Evolutionary conservation across 768 basidiomycete species (phyloP).

Genomic region (Punctularia strigosozonata): DNA sequence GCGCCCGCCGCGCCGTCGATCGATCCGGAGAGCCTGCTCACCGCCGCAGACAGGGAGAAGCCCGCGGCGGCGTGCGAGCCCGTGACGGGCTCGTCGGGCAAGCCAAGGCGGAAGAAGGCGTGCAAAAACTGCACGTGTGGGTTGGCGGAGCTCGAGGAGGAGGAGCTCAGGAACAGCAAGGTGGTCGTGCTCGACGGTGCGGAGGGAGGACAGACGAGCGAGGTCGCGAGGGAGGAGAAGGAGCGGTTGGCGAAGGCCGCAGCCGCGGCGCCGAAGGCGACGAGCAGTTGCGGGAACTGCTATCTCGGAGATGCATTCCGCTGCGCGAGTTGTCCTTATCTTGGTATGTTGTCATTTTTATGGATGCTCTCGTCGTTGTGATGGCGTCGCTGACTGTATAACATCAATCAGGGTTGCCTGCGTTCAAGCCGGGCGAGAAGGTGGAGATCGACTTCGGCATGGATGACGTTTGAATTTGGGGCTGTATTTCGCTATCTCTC

Average conservation of each 20-base stretch:
- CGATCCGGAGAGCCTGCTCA: constrained; percentile 76
- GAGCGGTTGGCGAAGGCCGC: constrained; percentile 56
- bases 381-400: constrained; percentile 1
- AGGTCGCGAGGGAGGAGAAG: constrained; percentile 47
- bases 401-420: constrained; percentile 89
- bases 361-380: background rate
- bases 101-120: constrained; percentile 72
- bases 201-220: constrained; percentile 45
- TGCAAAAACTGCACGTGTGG: constrained; percentile 97
- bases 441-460: constrained; percentile 82
- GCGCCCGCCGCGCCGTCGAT: constrained; percentile 62
- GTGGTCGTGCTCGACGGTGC: constrained; percentile 61
- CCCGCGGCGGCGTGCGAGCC: constrained; percentile 75
- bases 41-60: constrained; percentile 68
- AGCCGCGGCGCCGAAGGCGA: constrained; percentile 70
- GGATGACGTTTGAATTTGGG: constrained; percentile 63
- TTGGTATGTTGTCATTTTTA: constrained; percentile 51
- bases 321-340: constrained; percentile 91
- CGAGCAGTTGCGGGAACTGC: constrained; percentile 95
- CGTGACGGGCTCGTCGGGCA: constrained; percentile 25
- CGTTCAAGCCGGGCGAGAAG: constrained; percentile 97
- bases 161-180: constrained; percentile 51
- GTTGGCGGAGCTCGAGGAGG: constrained; percentile 85
- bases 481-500: background rate
- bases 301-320: constrained; percentile 97